phyloP scores from a whole-genome alignment of 2,329 filamentous ascomycete genomes.

The Pestalotiopsis sp. region DNA sequence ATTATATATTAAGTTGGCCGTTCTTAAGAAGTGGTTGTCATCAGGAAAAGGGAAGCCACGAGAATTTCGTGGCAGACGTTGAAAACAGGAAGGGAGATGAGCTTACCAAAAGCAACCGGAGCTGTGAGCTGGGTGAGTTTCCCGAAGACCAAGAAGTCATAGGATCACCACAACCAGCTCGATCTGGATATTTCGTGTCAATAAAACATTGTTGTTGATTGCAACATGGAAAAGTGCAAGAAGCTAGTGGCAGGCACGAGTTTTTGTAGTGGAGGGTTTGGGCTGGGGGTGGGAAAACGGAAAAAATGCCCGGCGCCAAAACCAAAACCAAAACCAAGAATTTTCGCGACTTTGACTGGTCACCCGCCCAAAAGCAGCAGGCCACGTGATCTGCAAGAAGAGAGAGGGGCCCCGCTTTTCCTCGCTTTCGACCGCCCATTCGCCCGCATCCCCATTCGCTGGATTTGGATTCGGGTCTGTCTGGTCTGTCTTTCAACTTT shows the following conservation, averaged over 20 bases:
- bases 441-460: not conserved
- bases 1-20: slow-evolving; percentile 67
- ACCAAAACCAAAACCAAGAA: not conserved
- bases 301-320: not conserved
- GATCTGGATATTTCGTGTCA: not conserved
- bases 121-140: not conserved
- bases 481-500: too few relatives aligned
- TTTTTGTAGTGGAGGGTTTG: not conserved
- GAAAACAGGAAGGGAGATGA: not conserved
- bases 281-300: not conserved
- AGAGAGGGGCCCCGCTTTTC: not conserved
- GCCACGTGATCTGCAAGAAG: slow-evolving; percentile 5
- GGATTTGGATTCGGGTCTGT: not conserved
- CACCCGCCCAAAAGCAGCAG: not conserved
- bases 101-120: not conserved
- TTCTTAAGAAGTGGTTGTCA: slow-evolving; percentile 66
- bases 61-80: too few relatives aligned
- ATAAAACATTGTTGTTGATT: not conserved
- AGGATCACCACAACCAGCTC: not conserved
- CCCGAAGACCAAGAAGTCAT: not conserved
- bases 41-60: slow-evolving; percentile 40
- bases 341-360: not conserved
- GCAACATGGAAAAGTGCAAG: not conserved
- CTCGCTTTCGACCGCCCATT: slow-evolving; percentile 5
- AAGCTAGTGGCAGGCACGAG: not conserved